Percentiles rank a stretch among this genome's conserved stretches.
These are phyloP conservation scores for Metarhizium humberi DNA, from an alignment of 2,329 filamentous ascomycete genomes.

Conservation along the genomic window DNA sequence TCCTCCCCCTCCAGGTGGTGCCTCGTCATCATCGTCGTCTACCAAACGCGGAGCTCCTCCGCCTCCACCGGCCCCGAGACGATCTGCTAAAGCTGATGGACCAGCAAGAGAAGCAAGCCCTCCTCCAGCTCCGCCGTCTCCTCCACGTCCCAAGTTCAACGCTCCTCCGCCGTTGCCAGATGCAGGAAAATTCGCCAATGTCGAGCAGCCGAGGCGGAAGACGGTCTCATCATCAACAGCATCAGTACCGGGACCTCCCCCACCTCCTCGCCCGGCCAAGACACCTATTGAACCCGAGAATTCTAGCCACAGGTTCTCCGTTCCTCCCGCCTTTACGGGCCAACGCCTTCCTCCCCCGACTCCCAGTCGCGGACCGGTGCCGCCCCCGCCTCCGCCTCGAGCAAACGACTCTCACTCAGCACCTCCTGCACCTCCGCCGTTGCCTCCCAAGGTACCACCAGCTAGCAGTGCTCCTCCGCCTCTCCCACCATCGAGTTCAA, in stretches of 20 bases:
- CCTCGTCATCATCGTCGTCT: slow-evolving; percentile 4
- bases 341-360: slow-evolving; percentile 67
- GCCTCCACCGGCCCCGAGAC: slow-evolving; percentile 40
- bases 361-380: slow-evolving; percentile 60
- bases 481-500: slow-evolving; percentile 40
- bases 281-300: slow-evolving; percentile 56
- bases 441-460: slow-evolving; percentile 41
- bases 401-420: slow-evolving; percentile 19
- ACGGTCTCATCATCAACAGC: slow-evolving; percentile 9
- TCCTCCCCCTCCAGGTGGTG: slow-evolving; percentile 15
- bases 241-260: slow-evolving; percentile 20
- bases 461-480: slow-evolving; percentile 35
- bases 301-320: slow-evolving; percentile 52
- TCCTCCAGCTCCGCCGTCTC: slow-evolving; percentile 42
- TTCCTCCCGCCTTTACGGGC: slow-evolving; percentile 71
- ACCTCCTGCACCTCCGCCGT: slow-evolving; percentile 29
- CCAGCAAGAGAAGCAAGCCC: slow-evolving; percentile 66
- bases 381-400: slow-evolving; percentile 57
- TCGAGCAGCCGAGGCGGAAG: slow-evolving; percentile 22
- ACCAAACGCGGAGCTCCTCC: slow-evolving; percentile 17
- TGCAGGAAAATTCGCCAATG: slow-evolving; percentile 75
- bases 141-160: slow-evolving; percentile 60
- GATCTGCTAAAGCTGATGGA: slow-evolving; percentile 46
- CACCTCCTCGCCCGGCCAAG: slow-evolving; percentile 48
- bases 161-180: slow-evolving; percentile 84